phyloP scores from a whole-genome alignment of 176 grass and related monocot species.

The sorghum (Sorghum bicolor) region Sorghum_bicolor_NCBIv3 NC_012877.2:162501-163000 shows the following conservation, averaged over 20 bases:
- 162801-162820: constrained; percentile 48
- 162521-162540: constrained; percentile 27
- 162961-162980: constrained; percentile 87
- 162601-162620: constrained; percentile 50
- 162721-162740: constrained; percentile 76
- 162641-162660: constrained; percentile 30
- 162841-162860: constrained; percentile 69
- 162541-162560: constrained; percentile 71
- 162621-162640: constrained; percentile 56
- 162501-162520: constrained; percentile 34
- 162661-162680: constrained; percentile 75
- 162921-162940: constrained; percentile 33
- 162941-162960: constrained; percentile 77
- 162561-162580: constrained; percentile 77
- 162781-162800: constrained; percentile 50
- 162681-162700: constrained; percentile 79
- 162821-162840: constrained; percentile 52
- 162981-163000: constrained; percentile 47
- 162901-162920: constrained; percentile 62
- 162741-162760: constrained; percentile 55
- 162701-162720: constrained; percentile 58
- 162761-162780: constrained; percentile 68
- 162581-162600: constrained; percentile 54
- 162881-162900: constrained; percentile 81
- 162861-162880: constrained; percentile 73